Base-by-base conservation (phyloP, 2,329 filamentous ascomycete genomes). In the Venturia carpophila region DNA sequence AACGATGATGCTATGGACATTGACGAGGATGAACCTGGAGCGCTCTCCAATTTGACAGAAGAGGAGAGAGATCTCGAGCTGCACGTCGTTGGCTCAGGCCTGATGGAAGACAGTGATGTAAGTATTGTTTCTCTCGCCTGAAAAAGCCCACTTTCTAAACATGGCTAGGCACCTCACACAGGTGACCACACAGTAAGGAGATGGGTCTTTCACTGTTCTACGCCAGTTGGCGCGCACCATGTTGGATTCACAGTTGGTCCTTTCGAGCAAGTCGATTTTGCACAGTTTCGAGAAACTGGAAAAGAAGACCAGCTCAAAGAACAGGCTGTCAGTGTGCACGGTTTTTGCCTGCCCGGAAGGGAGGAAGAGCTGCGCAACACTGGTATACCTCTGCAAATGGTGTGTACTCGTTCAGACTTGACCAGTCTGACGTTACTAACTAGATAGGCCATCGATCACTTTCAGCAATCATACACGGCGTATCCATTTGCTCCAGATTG, bases 211-310 rank as follows among this genome's bases (percentile, higher is more conserved):
- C 85, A 87, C 65, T 88, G 90, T 62, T 83, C 84, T 67, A 86
- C 87, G 67, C 86, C 89, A 62, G 85, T 94, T 10, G 87, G 92
- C 0, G 88, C 93, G 1, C 89, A 92, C 68, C 93, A 97, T 73
- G 87, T 99, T 68, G 93, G 92, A 5, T 96, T 99, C 74, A 90
- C 92, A 2, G 85, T 97, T 65, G 94, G 95, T 0, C 94, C 95
- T 0, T 99, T 99, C 73, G 92, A 97, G 75, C 89, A 93, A 69
- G 87, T 97, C 64, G 91, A 97, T 72, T 80, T 99, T 5, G 89
- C 91, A 2, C 90, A 93, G 70, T 96, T 91, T 71, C 87, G 95
- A 62, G 91, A 92, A 58, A 91, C 91, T 68, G 91, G 95, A 69
- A 91, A 96, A 69, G 92, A 97, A 72, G 91, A 95, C 70, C 91